Conservation (phyloP, 176 grass and related monocot species). For the Oryza glaberrima region DNA sequence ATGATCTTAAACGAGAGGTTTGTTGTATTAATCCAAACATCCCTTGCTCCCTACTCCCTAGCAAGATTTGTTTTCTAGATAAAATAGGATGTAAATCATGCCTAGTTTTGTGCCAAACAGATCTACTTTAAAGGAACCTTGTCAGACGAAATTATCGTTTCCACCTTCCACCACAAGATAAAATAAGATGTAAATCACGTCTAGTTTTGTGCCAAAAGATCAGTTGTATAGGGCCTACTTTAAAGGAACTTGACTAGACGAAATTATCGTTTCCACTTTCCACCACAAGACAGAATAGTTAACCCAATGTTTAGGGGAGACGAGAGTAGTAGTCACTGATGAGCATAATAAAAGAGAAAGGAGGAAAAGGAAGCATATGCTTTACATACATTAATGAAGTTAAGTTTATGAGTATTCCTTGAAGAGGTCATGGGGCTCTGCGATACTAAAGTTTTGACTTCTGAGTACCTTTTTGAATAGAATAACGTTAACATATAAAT, state of each 20-base stretch:
- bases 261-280: not conserved
- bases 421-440: not conserved
- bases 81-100: conserved; percentile 1
- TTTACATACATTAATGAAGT: not conserved
- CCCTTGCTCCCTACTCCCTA: conserved; percentile 8
- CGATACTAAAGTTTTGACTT: conserved; percentile 1
- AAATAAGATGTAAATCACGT: not conserved
- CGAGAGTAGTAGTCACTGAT: not conserved
- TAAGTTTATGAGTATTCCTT: not conserved
- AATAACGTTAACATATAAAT: not conserved
- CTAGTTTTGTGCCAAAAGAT: conserved; percentile 22
- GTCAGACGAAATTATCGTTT: not conserved
- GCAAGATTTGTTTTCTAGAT: conserved; percentile 14
- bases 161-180: not conserved
- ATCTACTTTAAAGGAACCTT: not conserved
- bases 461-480: not conserved
- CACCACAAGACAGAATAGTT: not conserved
- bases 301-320: too few species aligned
- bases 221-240: conserved; percentile 2
- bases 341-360: not conserved
- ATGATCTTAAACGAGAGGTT: conserved; percentile 77
- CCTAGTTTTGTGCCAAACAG: conserved; percentile 16
- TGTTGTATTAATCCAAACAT: conserved; percentile 11
- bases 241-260: not conserved
- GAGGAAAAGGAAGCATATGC: not conserved